Conservation (phyloP, 2,329 filamentous ascomycete species). For the Sporothrix luriei region DNA sequence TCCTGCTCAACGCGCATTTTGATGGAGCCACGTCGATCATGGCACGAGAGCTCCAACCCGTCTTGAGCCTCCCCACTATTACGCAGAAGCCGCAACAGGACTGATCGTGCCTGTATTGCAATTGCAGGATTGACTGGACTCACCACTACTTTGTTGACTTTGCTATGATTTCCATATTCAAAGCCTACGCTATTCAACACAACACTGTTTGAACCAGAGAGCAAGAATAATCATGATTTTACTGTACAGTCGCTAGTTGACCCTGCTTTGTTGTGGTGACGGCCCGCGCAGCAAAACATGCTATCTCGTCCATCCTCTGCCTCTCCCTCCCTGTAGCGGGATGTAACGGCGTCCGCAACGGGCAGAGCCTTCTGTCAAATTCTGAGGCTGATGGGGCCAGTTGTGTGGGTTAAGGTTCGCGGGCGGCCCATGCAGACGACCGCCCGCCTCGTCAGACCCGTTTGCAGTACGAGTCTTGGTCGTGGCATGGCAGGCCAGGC, state of each 20-base stretch:
- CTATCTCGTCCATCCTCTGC: neutral
- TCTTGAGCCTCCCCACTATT: conserved; percentile 33
- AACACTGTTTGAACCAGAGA: neutral
- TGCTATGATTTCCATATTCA: too few relatives aligned
- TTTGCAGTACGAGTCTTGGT: conserved; percentile 19
- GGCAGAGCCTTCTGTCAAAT: conserved; percentile 29
- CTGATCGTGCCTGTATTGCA: neutral
- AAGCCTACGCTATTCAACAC: too few relatives aligned
- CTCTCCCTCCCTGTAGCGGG: conserved; percentile 23
- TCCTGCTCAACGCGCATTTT: conserved; percentile 32
- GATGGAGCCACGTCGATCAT: conserved; percentile 46
- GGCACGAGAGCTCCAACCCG: conserved; percentile 41
- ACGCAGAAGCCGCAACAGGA: neutral
- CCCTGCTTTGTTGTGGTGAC: neutral
- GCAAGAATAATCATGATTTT: neutral
- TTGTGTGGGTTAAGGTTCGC: conserved; percentile 17
- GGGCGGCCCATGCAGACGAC: conserved; percentile 10
- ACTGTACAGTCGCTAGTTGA: neutral
- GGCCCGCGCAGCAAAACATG: conserved; percentile 6
- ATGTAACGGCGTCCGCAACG: conserved; percentile 27
- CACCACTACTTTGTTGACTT: neutral
- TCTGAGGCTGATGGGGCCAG: conserved; percentile 24
- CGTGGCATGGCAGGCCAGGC: conserved; percentile 3
- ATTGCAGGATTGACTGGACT: neutral
- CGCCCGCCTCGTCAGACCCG: conserved; percentile 12